Evolutionary conservation across 305 asterid species (phyloP).

Genomic region (Coffea humblotiana): DNA sequence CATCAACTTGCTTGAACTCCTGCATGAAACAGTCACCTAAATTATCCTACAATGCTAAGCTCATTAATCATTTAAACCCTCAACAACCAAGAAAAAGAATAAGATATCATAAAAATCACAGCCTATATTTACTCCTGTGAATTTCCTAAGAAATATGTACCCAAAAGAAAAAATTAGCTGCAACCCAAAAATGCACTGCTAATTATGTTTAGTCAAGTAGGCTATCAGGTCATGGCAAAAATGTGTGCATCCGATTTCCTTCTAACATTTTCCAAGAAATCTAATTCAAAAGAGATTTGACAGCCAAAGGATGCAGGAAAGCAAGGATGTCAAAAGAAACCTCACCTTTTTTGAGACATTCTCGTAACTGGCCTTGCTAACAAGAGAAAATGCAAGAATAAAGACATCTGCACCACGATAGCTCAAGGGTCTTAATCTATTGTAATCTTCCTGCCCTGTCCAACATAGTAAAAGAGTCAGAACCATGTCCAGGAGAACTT

Average conservation of each 20-base stretch:
- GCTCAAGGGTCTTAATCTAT: conserved; percentile 35
- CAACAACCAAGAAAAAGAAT: neutral
- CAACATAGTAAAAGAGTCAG: neutral
- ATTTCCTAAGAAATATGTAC: neutral
- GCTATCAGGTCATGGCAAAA: neutral
- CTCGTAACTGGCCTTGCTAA: conserved; percentile 34
- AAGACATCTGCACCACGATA: conserved; percentile 40
- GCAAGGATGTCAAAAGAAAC: neutral
- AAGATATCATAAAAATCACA: neutral
- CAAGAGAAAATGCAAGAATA: conserved; percentile 36
- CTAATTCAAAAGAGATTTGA: neutral
- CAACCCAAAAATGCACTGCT: neutral
- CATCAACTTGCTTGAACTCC: neutral
- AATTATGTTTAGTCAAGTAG: neutral
- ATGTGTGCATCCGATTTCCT: neutral
- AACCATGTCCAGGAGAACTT: neutral
- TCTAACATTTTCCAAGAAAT: neutral
- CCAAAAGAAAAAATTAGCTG: neutral
- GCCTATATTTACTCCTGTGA: neutral
- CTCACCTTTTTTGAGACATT: conserved; percentile 26
- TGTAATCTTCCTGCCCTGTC: conserved; percentile 37
- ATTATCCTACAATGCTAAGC: neutral
- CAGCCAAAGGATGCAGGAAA: neutral
- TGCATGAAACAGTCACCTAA: neutral
- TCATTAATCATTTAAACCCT: neutral